Conservation (phyloP, 495 filamentous ascomycete species). For the Astrothelium macrocarpum region DNA sequence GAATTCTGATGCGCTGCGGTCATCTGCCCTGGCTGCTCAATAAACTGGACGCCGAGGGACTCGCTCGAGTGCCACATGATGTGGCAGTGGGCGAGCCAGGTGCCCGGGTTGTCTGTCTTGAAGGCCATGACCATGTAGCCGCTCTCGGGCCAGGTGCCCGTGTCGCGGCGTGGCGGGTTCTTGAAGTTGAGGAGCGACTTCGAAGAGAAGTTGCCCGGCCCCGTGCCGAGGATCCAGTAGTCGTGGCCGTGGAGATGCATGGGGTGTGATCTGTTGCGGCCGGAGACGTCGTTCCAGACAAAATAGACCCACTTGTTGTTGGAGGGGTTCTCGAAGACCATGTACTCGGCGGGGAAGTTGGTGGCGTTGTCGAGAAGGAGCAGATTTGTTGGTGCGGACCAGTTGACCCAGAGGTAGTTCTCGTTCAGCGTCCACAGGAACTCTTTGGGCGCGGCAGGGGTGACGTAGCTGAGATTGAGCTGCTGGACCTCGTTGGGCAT, state of each 20-base stretch:
- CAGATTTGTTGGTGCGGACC: constrained; percentile 26
- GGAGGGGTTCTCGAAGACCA: constrained; percentile 27
- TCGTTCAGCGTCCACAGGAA: constrained; percentile 32
- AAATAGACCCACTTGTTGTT: constrained; percentile 30
- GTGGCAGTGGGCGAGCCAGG: constrained; percentile 48
- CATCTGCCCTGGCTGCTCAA: constrained; percentile 17
- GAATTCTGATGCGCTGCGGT: constrained; percentile 1
- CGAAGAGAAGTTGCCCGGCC: constrained; percentile 15
- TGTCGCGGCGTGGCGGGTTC: constrained; percentile 21
- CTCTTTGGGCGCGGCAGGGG: constrained; percentile 18
- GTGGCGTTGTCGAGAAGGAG: constrained; percentile 22
- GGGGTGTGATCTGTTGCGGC: constrained; percentile 8
- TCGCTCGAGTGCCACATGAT: constrained; percentile 22
- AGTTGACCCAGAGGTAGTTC: constrained; percentile 27
- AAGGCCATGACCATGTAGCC: constrained; percentile 21
- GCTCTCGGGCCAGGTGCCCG: constrained; percentile 16
- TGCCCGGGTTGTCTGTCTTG: constrained; percentile 38
- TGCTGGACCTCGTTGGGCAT: constrained; percentile 16
- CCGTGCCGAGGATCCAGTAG: constrained; percentile 22
- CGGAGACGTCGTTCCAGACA: constrained; percentile 13
- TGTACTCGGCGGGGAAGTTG: constrained; percentile 21
- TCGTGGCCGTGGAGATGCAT: constrained; percentile 19
- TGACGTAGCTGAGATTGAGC: constrained; percentile 19
- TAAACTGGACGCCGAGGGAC: constrained; percentile 28
- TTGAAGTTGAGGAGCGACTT: constrained; percentile 17